Evolutionary conservation across 805 yeast genomes (phyloP), one percentile per base, ranked within the genome.

Genomic region (Kuraishia piskuri): DNA sequence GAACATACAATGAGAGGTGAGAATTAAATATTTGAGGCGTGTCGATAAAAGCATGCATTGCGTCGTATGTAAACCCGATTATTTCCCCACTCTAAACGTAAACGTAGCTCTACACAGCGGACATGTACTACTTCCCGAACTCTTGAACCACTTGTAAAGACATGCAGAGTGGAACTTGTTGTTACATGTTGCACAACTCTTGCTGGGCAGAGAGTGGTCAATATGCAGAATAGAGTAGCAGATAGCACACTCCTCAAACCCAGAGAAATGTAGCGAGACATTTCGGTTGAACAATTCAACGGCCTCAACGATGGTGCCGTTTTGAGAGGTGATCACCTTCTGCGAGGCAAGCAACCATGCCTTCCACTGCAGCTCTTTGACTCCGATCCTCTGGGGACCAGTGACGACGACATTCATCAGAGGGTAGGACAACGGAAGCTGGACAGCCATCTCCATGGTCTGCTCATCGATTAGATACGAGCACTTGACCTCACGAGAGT

Each of bases 131-230:
- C 88, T 79, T 46, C 94, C 95, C 14, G 96, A 88, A 59, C 96
- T 90, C 72, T 89, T 88, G 71, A 94, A 94, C 99, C 99, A 94
- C 66, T 91, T 88, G 75, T 90, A 91, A 47, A 94, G 73, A 75
- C 99, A 94, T 2, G 94, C 96, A 7, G 96, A 84, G 68, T 94
- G 99, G 75, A 91, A 94, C 66, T 87, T 89, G 74, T 94, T 92
- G 63, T 82, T 82, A 76, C 99, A 94, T 0, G 96, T 90, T 17
- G 86, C 75, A 70, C 99, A 94, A 2, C 78, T 78, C 69, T 90
- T 91, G 50, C 90, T 82, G 6, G 99, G 99, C 54, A 94, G 76
- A 7, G 96, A 86, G 61, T 88, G 88, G 63, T 90, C 97, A 57
- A 87, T 90, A 64, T 91, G 96, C 58, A 94, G 71, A 54, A 92